Conservation (phyloP, 495 filamentous ascomycete species). For the Hypomontagnella submonticulosa region DNA sequence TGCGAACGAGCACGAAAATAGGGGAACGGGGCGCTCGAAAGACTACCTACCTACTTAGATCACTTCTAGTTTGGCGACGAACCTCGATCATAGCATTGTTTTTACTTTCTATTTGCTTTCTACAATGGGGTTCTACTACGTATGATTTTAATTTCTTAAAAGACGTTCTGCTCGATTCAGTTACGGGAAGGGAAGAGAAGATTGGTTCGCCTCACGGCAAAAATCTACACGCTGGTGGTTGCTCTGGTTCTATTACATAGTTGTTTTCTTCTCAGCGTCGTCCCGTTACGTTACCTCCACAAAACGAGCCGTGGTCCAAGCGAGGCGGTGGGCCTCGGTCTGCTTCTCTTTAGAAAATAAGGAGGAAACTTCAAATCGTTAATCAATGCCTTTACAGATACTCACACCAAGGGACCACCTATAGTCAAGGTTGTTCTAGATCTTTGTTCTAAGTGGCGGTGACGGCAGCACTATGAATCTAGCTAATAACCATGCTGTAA, state of each 20-base stretch:
- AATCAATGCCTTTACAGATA: slow-evolving; percentile 8
- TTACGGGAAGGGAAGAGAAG: slow-evolving; percentile 40
- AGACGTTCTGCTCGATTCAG: slow-evolving; percentile 28
- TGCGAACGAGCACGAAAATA: slow-evolving; percentile 29
- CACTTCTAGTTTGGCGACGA: slow-evolving; percentile 42
- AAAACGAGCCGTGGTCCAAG: slow-evolving; percentile 15
- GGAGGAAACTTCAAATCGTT: slow-evolving; percentile 3
- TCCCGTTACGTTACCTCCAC: slow-evolving; percentile 16
- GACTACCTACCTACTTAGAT: slow-evolving; percentile 35
- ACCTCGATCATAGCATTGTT: slow-evolving; percentile 32
- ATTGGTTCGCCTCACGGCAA: slow-evolving; percentile 51
- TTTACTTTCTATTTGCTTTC: slow-evolving; percentile 30
- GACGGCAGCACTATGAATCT: neutral
- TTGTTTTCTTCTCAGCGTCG: slow-evolving; percentile 14
- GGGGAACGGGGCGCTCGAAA: slow-evolving; percentile 26
- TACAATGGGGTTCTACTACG: slow-evolving; percentile 29
- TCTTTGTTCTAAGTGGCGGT: slow-evolving; percentile 18
- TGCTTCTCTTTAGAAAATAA: slow-evolving; percentile 23
- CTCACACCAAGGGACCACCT: slow-evolving; percentile 6
- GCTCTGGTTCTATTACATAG: slow-evolving; percentile 35
- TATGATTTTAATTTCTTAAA: slow-evolving; percentile 40
- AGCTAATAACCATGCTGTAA: slow-evolving; percentile 10
- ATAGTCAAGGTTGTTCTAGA: slow-evolving; percentile 4
- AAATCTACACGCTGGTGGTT: slow-evolving; percentile 36
- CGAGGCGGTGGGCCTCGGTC: neutral